Evolutionary conservation across 2,329 filamentous ascomycete genomes (phyloP), one percentile per base, ranked within the genome.

Genomic region (Talaromyces albobiverticillius): DNA sequence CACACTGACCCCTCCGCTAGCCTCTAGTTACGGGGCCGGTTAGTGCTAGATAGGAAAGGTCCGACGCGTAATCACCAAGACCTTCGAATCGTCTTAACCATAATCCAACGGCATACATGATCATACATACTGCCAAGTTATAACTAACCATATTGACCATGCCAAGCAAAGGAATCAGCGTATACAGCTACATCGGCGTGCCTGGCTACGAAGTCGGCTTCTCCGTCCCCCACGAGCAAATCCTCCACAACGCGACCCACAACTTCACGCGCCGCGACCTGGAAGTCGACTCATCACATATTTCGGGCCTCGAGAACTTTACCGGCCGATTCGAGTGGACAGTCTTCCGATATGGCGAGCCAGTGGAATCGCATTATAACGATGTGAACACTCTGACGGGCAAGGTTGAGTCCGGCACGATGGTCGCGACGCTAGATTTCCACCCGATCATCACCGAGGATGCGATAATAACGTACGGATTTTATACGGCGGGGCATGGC

Each of bases 401-500:
- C 32, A 36, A 36, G 32, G 14, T 36, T 36, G 32, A 36, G 14
- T 10, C 32, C 5, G 32, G 32, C 5, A 36, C 32, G 13, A 36
- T 36, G 32, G 32, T 36, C 32, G n/a, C 32, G 13, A 36, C 32
- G 14, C 32, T n/a, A 16, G 32, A 36, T 16, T 36, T 36, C 14
- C 32, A 36, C 3, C 32, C 32, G 13, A 36, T 36, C 10, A 3
- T 36, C 13, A 36, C 32, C 13, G 32, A 36, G 32, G 32, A 36
- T 36, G 32, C 32, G 22, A 70, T 77, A 4, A 67, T 79, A 16
- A 64, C 65, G 0, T 81, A 77, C 56, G 76, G 77, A 9, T 75
- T 80, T 55, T 81, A 80, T 60, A 75, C 78, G 51, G 73, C 77
- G 4, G 78, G 77, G 7, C 64, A 68, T 1, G 77, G 77, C 1